phyloP scores from a whole-genome alignment of 345 rosid genomes.

The Murraya koenigii region DNA sequence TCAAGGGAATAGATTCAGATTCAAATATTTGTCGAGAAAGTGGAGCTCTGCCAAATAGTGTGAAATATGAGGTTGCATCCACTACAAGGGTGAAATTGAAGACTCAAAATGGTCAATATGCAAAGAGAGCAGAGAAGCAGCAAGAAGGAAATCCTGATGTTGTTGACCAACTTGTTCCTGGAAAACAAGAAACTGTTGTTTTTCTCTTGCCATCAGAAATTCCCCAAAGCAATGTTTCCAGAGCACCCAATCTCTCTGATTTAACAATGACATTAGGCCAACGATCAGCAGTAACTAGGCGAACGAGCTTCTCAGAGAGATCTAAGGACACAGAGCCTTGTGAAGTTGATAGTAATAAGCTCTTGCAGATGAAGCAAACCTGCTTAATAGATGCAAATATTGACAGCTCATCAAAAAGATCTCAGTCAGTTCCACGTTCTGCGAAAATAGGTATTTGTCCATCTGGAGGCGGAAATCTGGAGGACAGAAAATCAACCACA shows the following conservation, averaged over 20 bases:
- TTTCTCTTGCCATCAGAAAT: slow-evolving; percentile 49
- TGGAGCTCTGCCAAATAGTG: slow-evolving; percentile 25
- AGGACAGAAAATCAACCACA: slow-evolving; percentile 30
- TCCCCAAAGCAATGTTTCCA: slow-evolving; percentile 31
- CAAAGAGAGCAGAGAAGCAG: slow-evolving; percentile 30
- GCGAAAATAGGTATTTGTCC: slow-evolving; percentile 30
- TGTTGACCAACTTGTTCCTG: slow-evolving; percentile 23
- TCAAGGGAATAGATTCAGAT: slow-evolving; percentile 32
- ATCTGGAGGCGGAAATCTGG: slow-evolving; percentile 29
- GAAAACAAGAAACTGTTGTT: slow-evolving; percentile 35
- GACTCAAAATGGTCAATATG: slow-evolving; percentile 28
- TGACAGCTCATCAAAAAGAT: slow-evolving; percentile 30
- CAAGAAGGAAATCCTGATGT: slow-evolving; percentile 25
- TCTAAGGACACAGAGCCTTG: slow-evolving; percentile 29
- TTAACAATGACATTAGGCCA: slow-evolving; percentile 20
- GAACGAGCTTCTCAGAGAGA: slow-evolving; percentile 38
- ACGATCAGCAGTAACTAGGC: slow-evolving; percentile 33
- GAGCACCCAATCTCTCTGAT: slow-evolving; percentile 27
- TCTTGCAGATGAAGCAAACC: slow-evolving; percentile 25
- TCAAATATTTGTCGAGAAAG: slow-evolving; percentile 16
- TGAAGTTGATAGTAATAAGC: slow-evolving; percentile 34
- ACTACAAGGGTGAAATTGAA: slow-evolving; percentile 23
- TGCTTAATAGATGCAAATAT: slow-evolving; percentile 25
- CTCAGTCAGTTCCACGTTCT: slow-evolving; percentile 32
- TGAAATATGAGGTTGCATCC: slow-evolving; percentile 31